Percentiles rank a stretch among this genome's conserved stretches.
Conservation (phyloP, 2,329 filamentous ascomycete species). For the Xylariaceae sp. region DNA sequence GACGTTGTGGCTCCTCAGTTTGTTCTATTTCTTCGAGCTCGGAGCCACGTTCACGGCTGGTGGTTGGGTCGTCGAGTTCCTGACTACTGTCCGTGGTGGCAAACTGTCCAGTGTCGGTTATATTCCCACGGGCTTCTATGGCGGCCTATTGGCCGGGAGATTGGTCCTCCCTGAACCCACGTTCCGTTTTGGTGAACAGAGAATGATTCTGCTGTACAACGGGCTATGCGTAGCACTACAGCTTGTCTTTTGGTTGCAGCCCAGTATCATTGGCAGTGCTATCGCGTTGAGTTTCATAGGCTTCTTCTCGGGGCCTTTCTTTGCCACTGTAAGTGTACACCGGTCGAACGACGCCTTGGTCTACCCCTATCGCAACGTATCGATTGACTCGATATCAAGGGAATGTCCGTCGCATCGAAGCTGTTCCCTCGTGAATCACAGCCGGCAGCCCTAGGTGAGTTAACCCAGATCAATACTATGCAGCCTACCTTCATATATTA, state of each 20-base stretch:
- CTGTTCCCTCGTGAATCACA: conserved; percentile 43
- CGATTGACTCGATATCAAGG: conserved; percentile 29
- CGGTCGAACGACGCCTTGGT: neutral
- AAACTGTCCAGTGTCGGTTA: conserved; percentile 49
- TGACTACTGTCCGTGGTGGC: conserved; percentile 55
- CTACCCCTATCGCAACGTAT: neutral
- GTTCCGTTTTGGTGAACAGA: conserved; percentile 51
- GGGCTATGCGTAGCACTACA: conserved; percentile 49
- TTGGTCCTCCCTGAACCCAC: conserved; percentile 55
- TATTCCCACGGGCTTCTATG: conserved; percentile 55
- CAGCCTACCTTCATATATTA: neutral
- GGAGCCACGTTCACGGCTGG: conserved; percentile 50
- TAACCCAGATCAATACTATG: neutral
- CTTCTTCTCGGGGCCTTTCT: conserved; percentile 50
- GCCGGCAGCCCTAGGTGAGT: conserved; percentile 42
- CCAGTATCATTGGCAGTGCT: conserved; percentile 50
- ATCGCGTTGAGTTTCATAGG: conserved; percentile 48
- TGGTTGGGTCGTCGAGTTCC: conserved; percentile 62
- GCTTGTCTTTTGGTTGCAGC: conserved; percentile 60
- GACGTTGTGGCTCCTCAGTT: conserved; percentile 52
- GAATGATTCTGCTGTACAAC: conserved; percentile 52
- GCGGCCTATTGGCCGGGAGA: conserved; percentile 52
- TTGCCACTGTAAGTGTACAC: conserved; percentile 41
- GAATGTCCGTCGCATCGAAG: conserved; percentile 48
- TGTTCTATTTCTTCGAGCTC: conserved; percentile 61